A percentile compares a stretch with the other conserved stretches of the same genome.
These are phyloP conservation scores for Cyberlindnera bimundalis DNA, from an alignment of 805 yeast genomes.

Conservation along the genomic window DNA sequence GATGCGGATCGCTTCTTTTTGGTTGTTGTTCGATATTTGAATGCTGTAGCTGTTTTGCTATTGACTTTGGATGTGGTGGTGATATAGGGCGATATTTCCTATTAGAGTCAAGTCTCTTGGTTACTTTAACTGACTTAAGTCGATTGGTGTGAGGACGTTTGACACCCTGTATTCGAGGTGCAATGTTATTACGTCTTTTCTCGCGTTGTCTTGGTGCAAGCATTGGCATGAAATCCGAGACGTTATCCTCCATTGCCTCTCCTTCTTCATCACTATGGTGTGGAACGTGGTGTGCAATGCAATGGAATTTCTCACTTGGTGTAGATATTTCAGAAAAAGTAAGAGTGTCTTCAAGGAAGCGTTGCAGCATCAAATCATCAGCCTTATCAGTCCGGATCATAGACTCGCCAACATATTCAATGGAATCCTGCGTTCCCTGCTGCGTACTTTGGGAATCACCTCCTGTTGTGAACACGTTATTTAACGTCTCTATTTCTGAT, in stretches of 20 bases:
- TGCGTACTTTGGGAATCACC: slow-evolving; percentile 11
- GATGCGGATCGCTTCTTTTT: neutral
- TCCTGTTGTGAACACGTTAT: slow-evolving; percentile 11
- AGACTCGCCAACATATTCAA: neutral
- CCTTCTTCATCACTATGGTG: neutral
- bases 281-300: neutral
- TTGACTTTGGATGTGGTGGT: no score
- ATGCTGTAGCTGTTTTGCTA: neutral
- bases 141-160: no score
- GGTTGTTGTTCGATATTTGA: neutral
- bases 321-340: neutral
- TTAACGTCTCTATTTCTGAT: neutral
- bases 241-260: slow-evolving; percentile 12
- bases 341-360: neutral
- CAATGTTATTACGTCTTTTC: neutral
- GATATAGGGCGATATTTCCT: no score
- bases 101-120: no score
- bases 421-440: neutral
- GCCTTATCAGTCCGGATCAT: neutral
- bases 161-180: neutral
- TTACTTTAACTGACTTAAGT: no score
- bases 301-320: neutral
- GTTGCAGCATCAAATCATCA: neutral
- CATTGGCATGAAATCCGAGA: slow-evolving; percentile 14
- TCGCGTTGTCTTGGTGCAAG: slow-evolving; percentile 10